Base-by-base conservation (phyloP, 1,284 basidiomycete genomes). In the Melampsora occidentalis region DNA sequence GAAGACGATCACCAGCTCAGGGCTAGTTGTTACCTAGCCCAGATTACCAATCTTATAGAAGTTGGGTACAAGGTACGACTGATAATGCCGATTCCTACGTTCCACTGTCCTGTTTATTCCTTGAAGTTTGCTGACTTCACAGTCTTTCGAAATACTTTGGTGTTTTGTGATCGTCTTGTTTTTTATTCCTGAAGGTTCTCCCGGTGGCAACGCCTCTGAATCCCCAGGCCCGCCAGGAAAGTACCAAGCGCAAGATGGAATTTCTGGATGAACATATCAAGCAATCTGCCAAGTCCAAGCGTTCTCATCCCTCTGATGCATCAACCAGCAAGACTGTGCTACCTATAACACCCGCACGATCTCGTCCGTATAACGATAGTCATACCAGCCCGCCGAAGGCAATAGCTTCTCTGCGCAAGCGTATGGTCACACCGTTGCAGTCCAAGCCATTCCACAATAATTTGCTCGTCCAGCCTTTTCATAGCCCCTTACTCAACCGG, bases 221-320 rank as follows among this genome's bases (percentile, higher is more conserved):
- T 49, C 28, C 62, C 0, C 48, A 72, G 51, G 42, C 61, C 20
- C 70, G 70, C 5, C 70, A 72, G 49, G 70, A 72, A 20, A 42
- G 63, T 35, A 61, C 49, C 12, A 72, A 72, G 42, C 70, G 70
- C 14, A 72, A 72, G 46, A 72, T 72, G 70, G 70, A 72, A 46
- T 72, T 64, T 33, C 28, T 72, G 31, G 70, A 72, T 33, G 61
- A 72, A 65, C 63, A 57, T 12, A 72, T 72, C 62, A 35, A 64
- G 16, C 61, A 64, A 49, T 42, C 39, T 42, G 10, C 10, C 39
- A 48, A 64, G 46, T 49, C 70, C 6, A 72, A 65, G 42, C 70
- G 61, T 18, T 6, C 62, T 28, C 63, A 65, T 22, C 70, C 62
- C 39, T 42, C 39, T 12, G 10, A 42, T 12, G 39, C 39, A 12